Evolutionary conservation across 2,329 filamentous ascomycete genomes (phyloP).

Genomic region (Colletotrichum spinosum): DNA sequence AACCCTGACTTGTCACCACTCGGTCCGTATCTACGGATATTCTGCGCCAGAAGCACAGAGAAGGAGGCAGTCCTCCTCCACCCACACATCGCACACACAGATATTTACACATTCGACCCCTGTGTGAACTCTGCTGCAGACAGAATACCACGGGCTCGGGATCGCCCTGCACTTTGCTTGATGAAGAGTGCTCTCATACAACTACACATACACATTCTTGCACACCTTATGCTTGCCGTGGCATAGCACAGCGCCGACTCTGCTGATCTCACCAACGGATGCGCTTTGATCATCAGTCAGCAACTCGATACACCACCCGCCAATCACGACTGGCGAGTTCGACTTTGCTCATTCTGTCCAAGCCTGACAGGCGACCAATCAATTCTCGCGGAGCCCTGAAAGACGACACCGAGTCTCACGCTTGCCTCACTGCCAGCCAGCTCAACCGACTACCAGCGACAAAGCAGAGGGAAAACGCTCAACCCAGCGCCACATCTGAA

Average conservation of each 20-base stretch:
- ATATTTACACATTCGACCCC: not conserved
- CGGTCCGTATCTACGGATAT: constrained; percentile 8
- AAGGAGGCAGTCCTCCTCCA: constrained; percentile 10
- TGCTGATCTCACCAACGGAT: not conserved
- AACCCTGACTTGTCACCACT: constrained; percentile 7
- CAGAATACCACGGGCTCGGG: not conserved
- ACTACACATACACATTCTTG: too few species aligned
- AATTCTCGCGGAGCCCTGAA: constrained; percentile 7
- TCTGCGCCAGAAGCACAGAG: not conserved
- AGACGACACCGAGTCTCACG: constrained; percentile 23
- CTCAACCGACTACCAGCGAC: constrained; percentile 7
- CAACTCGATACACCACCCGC: constrained; percentile 4
- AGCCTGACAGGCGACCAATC: constrained; percentile 20
- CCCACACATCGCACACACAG: constrained; percentile 7
- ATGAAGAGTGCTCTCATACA: too few species aligned
- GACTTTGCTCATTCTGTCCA: constrained; percentile 4
- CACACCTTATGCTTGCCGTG: too few species aligned
- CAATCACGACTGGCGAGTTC: constrained; percentile 31
- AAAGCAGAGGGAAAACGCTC: constrained; percentile 18
- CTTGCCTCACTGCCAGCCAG: constrained; percentile 4
- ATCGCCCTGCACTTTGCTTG: not conserved
- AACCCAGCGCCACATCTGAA: constrained; percentile 9
- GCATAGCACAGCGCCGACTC: constrained; percentile 4
- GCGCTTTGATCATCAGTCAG: constrained; percentile 9
- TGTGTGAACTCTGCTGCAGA: not conserved